phyloP scores from a whole-genome alignment of 1,139 yeast genomes.

The Suhomyces panamericanus region DNA sequence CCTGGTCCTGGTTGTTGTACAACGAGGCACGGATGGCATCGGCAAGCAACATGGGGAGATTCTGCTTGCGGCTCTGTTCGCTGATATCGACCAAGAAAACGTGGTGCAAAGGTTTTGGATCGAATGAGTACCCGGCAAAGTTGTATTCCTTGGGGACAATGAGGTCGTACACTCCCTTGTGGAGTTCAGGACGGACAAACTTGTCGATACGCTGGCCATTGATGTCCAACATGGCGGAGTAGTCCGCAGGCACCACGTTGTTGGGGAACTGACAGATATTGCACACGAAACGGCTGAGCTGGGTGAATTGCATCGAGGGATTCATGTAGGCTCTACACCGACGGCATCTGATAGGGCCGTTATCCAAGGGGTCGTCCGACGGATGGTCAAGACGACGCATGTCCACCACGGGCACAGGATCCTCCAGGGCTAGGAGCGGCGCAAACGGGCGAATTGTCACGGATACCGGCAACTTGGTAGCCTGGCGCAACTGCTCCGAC shows the following conservation, averaged over 20 bases:
- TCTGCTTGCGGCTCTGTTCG: conserved; percentile 60
- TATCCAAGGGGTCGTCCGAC: conserved; percentile 31
- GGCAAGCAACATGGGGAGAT: conserved; percentile 64
- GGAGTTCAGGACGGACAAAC: conserved; percentile 70
- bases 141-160: conserved; percentile 75
- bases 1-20: conserved; percentile 26
- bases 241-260: conserved; percentile 68
- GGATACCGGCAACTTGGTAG: conserved; percentile 80
- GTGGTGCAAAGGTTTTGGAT: conserved; percentile 55
- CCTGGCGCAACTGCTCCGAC: conserved; percentile 65
- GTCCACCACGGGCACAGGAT: conserved; percentile 68
- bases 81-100: conserved; percentile 78
- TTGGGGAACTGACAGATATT: conserved; percentile 81
- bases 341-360: conserved; percentile 83
- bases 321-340: conserved; percentile 90
- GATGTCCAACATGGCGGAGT: conserved; percentile 61
- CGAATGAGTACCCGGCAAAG: conserved; percentile 35
- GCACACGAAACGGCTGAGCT: conserved; percentile 70
- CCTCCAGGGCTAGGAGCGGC: conserved; percentile 47
- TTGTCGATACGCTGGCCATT: conserved; percentile 62
- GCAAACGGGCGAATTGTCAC: conserved; percentile 86
- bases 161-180: conserved; percentile 82
- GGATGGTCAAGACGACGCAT: conserved; percentile 39
- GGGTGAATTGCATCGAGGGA: conserved; percentile 75
- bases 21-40: conserved; percentile 70